A percentile compares a stretch with the other conserved stretches of the same genome.
phyloP scores from a whole-genome alignment of 2,329 filamentous ascomycete genomes.

The Emericellopsis cladophorae region DNA sequence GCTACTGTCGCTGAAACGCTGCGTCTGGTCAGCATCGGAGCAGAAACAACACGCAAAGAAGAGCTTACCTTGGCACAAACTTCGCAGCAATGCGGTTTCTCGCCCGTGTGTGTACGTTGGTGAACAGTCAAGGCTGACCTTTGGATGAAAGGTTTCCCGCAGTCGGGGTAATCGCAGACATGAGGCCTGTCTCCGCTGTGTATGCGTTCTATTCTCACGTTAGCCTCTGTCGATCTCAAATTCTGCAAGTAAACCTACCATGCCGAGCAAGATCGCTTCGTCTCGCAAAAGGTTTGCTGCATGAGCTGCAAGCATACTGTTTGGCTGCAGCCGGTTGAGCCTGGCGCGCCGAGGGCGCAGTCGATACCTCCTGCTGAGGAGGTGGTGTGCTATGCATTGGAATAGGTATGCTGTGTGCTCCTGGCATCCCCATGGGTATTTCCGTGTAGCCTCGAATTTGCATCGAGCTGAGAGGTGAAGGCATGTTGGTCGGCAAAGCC shows the following conservation, averaged over 20 bases:
- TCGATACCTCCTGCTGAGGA: background rate
- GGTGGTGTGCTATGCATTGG: conserved; percentile 16
- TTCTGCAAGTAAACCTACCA: conserved; percentile 47
- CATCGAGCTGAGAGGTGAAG: conserved; percentile 19
- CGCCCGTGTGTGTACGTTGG: conserved; percentile 87
- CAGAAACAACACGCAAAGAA: background rate
- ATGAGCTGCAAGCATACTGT: conserved; percentile 81
- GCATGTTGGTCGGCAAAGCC: conserved; percentile 29
- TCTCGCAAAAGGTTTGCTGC: conserved; percentile 82
- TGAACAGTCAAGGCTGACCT: conserved; percentile 92
- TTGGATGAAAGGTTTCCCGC: conserved; percentile 95
- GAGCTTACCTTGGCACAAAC: conserved; percentile 74
- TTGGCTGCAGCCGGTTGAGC: conserved; percentile 31
- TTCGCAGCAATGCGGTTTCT: conserved; percentile 98
- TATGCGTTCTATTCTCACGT: conserved; percentile 63
- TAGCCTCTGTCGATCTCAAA: background rate
- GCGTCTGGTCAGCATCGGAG: background rate
- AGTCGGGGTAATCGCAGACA: conserved; percentile 77
- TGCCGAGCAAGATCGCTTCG: conserved; percentile 90
- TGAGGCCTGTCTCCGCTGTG: conserved; percentile 87
- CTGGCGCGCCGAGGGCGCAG: conserved; percentile 18
- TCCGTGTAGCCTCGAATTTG: conserved; percentile 1
- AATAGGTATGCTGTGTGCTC: conserved; percentile 20
- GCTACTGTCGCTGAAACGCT: conserved; percentile 77
- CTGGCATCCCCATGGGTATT: conserved; percentile 23